A percentile compares a stretch with the other conserved stretches of the same genome.
Conservation (phyloP, 2,329 filamentous ascomycete genomes). For the Pseudogymnoascus sp. region DNA sequence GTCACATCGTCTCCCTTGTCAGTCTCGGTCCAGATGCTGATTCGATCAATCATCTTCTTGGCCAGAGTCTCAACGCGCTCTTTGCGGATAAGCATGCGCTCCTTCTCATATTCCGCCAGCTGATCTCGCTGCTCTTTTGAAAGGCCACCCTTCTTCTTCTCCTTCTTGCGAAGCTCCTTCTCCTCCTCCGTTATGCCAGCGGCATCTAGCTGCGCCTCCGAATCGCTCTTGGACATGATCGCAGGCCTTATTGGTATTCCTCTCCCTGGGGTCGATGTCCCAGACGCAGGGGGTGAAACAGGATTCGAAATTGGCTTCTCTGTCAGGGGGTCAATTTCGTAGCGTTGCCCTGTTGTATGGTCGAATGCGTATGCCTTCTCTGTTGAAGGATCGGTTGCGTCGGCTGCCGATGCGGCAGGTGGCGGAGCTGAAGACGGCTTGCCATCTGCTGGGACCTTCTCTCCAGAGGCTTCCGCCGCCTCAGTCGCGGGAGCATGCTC, state of each 20-base stretch:
- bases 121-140: conserved; percentile 91
- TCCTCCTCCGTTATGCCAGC: conserved; percentile 63
- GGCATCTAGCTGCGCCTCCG: conserved; percentile 58
- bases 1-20: conserved; percentile 84
- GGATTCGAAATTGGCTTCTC: conserved; percentile 23
- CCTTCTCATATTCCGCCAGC: conserved; percentile 77
- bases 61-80: conserved; percentile 81
- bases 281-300: conserved; percentile 30
- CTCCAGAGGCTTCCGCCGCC: conserved; percentile 22
- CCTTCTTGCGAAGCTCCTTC: conserved; percentile 67
- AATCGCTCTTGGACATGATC: conserved; percentile 81
- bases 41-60: conserved; percentile 78
- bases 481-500: conserved; percentile 42
- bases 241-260: conserved; percentile 71
- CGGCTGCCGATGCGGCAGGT: conserved; percentile 18
- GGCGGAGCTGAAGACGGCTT: conserved; percentile 36
- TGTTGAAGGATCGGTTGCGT: conserved; percentile 11
- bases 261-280: conserved; percentile 35
- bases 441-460: conserved; percentile 25
- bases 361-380: conserved; percentile 10
- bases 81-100: conserved; percentile 74
- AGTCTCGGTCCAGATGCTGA: conserved; percentile 95
- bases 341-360: background rate
- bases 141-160: conserved; percentile 82
- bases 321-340: conserved; percentile 15